Conservation (phyloP, 2,329 filamentous ascomycete species). For the Venturia nashicola region DNA sequence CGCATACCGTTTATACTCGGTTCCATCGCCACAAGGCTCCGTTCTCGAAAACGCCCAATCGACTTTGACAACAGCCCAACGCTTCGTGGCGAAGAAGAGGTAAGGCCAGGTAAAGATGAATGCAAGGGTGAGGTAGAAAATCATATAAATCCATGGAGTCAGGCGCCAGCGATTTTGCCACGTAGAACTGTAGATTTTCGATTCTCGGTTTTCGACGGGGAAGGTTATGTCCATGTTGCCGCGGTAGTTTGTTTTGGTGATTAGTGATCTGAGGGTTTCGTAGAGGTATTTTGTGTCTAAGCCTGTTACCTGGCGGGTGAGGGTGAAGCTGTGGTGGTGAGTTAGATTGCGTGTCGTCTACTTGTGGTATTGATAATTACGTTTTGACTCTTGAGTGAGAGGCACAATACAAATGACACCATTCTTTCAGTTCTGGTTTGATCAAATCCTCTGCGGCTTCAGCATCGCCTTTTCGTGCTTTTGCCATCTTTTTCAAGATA, state of each 20-base stretch:
- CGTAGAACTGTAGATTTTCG: conserved; percentile 53
- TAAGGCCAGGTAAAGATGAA: conserved; percentile 62
- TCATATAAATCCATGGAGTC: conserved; percentile 48
- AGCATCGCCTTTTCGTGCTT: conserved; percentile 24
- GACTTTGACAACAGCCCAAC: conserved; percentile 50
- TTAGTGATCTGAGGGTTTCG: conserved; percentile 40
- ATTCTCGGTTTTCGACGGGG: conserved; percentile 41
- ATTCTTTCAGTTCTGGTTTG: conserved; percentile 39
- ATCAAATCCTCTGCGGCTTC: conserved; percentile 26
- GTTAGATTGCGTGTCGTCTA: neutral
- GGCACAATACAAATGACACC: conserved; percentile 57
- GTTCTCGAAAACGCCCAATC: conserved; percentile 46
- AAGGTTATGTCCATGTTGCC: conserved; percentile 49
- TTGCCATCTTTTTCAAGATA: conserved; percentile 32
- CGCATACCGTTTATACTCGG: conserved; percentile 33
- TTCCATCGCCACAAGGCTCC: conserved; percentile 16
- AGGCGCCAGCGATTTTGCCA: conserved; percentile 53
- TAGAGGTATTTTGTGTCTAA: conserved; percentile 46
- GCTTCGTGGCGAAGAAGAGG: conserved; percentile 53
- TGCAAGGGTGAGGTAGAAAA: conserved; percentile 55
- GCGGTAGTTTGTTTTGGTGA: conserved; percentile 55
- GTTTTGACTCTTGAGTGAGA: conserved; percentile 44
- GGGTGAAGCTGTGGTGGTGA: conserved; percentile 22
- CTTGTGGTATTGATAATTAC: neutral
- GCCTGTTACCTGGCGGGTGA: conserved; percentile 38